Evolutionary conservation across 2,329 filamentous ascomycete genomes (phyloP).

Genomic region (Aquanectria penicillioides): DNA sequence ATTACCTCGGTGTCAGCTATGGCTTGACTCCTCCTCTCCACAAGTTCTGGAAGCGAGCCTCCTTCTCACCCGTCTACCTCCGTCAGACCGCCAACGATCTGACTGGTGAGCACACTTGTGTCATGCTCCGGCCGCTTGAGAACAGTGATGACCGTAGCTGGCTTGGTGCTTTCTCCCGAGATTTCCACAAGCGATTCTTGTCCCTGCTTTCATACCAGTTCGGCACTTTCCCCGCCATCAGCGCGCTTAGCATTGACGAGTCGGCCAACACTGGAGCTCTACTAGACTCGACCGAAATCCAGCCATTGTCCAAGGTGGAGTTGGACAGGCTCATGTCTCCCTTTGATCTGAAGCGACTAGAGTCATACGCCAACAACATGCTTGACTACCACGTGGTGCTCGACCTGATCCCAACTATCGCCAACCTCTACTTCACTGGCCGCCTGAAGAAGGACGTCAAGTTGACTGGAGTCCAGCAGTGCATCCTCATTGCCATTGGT

Average conservation of each 20-base stretch:
- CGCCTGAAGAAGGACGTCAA: constrained; percentile 73
- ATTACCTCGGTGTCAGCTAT: constrained; percentile 96
- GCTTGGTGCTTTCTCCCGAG: constrained; percentile 89
- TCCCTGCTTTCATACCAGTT: constrained; percentile 93
- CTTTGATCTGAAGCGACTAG: constrained; percentile 93
- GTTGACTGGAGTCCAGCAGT: constrained; percentile 84
- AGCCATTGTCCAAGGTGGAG: constrained; percentile 75
- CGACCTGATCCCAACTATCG: constrained; percentile 86
- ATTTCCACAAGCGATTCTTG: constrained; percentile 95
- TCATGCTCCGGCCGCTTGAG: constrained; percentile 89
- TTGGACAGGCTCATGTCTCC: constrained; percentile 84
- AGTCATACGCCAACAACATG: constrained; percentile 96
- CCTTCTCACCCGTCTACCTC: constrained; percentile 90
- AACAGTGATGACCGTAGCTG: constrained; percentile 77
- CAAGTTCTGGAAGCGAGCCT: constrained; percentile 94
- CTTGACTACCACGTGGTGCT: constrained; percentile 98
- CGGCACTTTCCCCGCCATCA: constrained; percentile 78
- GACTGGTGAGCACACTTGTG: constrained; percentile 96
- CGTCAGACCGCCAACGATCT: constrained; percentile 95
- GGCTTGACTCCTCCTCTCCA: constrained; percentile 88
- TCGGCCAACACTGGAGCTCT: constrained; percentile 79
- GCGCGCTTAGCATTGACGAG: constrained; percentile 88
- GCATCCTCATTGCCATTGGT: constrained; percentile 89
- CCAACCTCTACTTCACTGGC: constrained; percentile 85
- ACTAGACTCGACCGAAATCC: constrained; percentile 62